Base-by-base conservation (phyloP, 257 asterid species). In the Sherardia arvensis region DNA sequence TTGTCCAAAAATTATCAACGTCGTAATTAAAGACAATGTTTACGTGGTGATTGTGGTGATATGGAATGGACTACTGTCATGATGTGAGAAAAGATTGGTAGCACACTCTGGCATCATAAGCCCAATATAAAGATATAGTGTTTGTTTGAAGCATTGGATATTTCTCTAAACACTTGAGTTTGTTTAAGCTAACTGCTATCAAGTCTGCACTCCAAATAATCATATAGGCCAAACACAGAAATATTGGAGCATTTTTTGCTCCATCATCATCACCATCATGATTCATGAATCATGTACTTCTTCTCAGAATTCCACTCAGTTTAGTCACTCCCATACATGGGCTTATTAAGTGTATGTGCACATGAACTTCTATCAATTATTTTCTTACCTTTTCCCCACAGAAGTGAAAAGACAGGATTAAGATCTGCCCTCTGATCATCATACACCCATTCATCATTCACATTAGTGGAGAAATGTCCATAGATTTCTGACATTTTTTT, bases 231-330 rank as follows among this genome's bases (percentile, higher is more conserved):
- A 59, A n/a, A 38, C 22, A 32, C 38, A 33, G 4, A 36, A 59
- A 25, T 59, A 9, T 36, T 36, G 40, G 64, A 32, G 60, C 30
- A 40, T 29, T 14, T n/a, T 61, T 25, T 61, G 32, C 8, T 61
- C 12, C 33, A 61, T 38, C 47, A 38, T 38, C 47, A 38, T 10
- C 18, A 38, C 11, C 48, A 40, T 15, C 48, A 40, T 3, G 3
- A 36, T 36, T 51, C 56, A 51, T 51, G 27, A 53, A 20, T 40
- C 55, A 40, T 61, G 36, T 40, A 40, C 36, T 40, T 47, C 36
- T 40, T 47, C 21, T 65, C 51, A 33, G 28, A 53, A 23, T 65
- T 25, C 69, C 51, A 53, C 53, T 65, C 54, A 23, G 49, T 12
- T 23, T 3, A 38, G 20, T 29, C 20, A 30, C 51, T 51, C 34